phyloP scores from a whole-genome alignment of 2,329 filamentous ascomycete species.

The Alternaria sp. region DNA sequence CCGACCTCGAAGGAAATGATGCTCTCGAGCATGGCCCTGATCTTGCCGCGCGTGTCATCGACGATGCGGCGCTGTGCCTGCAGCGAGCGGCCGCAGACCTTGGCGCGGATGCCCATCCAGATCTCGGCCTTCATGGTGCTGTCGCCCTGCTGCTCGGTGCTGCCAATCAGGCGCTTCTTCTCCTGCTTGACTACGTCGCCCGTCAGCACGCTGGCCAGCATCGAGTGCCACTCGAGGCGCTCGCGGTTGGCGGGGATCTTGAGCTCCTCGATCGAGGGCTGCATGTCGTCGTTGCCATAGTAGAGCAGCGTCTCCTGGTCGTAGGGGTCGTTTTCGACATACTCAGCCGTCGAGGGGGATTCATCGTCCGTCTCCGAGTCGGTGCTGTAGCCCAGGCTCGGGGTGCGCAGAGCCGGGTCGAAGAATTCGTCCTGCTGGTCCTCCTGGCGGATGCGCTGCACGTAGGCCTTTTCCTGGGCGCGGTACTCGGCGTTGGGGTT shows the following conservation, averaged over 20 bases:
- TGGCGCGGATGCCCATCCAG: slow-evolving; percentile 88
- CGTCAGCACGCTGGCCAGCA: slow-evolving; percentile 93
- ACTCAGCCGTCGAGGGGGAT: slow-evolving; percentile 83
- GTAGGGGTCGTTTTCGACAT: slow-evolving; percentile 82
- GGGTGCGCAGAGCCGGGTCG: slow-evolving; percentile 70
- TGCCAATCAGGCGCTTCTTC: slow-evolving; percentile 92
- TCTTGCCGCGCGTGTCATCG: slow-evolving; percentile 78
- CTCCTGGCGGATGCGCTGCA: slow-evolving; percentile 88
- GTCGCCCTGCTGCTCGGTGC: slow-evolving; percentile 75
- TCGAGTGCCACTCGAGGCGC: slow-evolving; percentile 95
- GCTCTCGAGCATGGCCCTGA: slow-evolving; percentile 81
- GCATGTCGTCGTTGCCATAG: slow-evolving; percentile 86
- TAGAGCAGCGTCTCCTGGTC: slow-evolving; percentile 94
- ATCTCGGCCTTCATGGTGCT: slow-evolving; percentile 74
- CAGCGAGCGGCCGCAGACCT: slow-evolving; percentile 81
- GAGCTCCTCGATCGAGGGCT: slow-evolving; percentile 88
- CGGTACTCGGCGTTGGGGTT: slow-evolving; percentile 78
- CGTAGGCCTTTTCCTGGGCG: slow-evolving; percentile 92
- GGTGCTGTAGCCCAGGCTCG: slow-evolving; percentile 70
- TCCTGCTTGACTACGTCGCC: slow-evolving; percentile 98
- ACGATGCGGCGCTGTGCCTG: slow-evolving; percentile 86
- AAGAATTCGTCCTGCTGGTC: slow-evolving; percentile 74
- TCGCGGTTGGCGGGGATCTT: slow-evolving; percentile 88
- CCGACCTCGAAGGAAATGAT: slow-evolving; percentile 95
- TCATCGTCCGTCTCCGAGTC: slow-evolving; percentile 92